These are phyloP conservation scores for Strobilomyces confusus DNA, from an alignment of 768 basidiomycete genomes.

Conservation along the genomic window DNA sequence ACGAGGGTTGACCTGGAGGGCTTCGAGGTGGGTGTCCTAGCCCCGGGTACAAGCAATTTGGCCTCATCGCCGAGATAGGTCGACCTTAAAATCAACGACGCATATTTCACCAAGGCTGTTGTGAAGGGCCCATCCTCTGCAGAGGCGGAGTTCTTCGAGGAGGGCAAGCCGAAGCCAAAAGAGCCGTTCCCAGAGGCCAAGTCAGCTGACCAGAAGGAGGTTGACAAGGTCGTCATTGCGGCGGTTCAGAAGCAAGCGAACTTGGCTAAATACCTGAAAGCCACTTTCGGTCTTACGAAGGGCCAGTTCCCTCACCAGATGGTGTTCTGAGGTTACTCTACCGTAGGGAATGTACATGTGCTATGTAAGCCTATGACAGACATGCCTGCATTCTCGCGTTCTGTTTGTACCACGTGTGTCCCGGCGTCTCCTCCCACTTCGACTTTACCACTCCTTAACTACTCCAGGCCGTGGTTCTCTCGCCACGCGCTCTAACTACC, in stretches of 20 bases:
- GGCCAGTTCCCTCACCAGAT: constrained; percentile 96
- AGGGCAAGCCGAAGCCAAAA: constrained; percentile 88
- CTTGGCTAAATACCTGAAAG: constrained; percentile 89
- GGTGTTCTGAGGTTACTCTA: constrained; percentile 60
- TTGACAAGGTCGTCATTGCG: constrained; percentile 75
- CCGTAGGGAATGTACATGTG: constrained; percentile 12
- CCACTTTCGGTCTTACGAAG: constrained; percentile 92
- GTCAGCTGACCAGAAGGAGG: constrained; percentile 85
- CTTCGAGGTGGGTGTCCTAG: constrained; percentile 56
- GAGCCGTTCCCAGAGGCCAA: constrained; percentile 82
- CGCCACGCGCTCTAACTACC: constrained; percentile 1
- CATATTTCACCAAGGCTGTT: constrained; percentile 85
- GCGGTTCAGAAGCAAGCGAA: constrained; percentile 88
- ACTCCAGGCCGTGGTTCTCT: not conserved
- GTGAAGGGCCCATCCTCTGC: constrained; percentile 71
- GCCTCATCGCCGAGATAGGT: constrained; percentile 43
- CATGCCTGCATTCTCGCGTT: constrained; percentile 13
- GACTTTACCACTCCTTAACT: not conserved
- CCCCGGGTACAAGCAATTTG: not conserved
- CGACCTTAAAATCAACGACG: constrained; percentile 87
- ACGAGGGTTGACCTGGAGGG: constrained; percentile 82
- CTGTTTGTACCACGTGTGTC: constrained; percentile 14
- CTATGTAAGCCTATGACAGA: constrained; percentile 27
- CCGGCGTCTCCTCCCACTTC: not conserved
- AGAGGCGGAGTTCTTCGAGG: constrained; percentile 96